Percentiles rank a stretch among this genome's conserved stretches.
Evolutionary conservation across 495 filamentous ascomycete species (phyloP).

Genomic region (Aspergillus taichungensis): DNA sequence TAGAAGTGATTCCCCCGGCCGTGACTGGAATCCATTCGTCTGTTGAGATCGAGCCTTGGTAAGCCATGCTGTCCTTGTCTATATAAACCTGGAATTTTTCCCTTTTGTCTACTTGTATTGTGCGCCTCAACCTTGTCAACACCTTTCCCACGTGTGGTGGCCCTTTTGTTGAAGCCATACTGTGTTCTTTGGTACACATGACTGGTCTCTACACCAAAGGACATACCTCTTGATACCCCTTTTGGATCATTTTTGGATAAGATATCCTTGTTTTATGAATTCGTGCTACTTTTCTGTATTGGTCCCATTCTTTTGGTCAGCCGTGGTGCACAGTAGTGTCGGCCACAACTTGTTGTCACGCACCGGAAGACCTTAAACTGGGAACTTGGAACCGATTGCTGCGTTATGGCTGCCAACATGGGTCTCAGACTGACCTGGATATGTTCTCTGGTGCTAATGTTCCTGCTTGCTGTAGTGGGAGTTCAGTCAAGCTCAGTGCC

Average conservation of each 20-base stretch:
- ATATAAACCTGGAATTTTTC: background rate
- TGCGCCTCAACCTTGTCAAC: too few relatives aligned
- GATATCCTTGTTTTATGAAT: background rate
- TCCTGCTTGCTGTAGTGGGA: slow-evolving; percentile 24
- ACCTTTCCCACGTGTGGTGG: background rate
- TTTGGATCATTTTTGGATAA: background rate
- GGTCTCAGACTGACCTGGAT: slow-evolving; percentile 11
- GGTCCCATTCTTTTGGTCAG: background rate
- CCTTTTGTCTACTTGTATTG: too few relatives aligned
- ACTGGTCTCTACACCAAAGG: too few relatives aligned
- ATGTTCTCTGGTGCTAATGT: slow-evolving; percentile 26
- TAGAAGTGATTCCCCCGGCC: background rate
- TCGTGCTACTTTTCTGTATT: background rate
- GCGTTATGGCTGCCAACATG: slow-evolving; percentile 9
- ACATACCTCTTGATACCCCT: too few relatives aligned
- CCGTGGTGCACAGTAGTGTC: background rate
- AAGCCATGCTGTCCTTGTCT: slow-evolving; percentile 8
- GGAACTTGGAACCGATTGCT: background rate
- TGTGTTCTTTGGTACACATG: background rate
- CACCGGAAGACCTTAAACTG: background rate
- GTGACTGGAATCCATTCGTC: slow-evolving; percentile 11
- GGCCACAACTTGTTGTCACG: background rate
- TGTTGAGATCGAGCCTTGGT: background rate
- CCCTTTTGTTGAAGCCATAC: background rate
- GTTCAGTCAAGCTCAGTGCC: slow-evolving; percentile 18